Percentiles rank a stretch among this genome's conserved stretches.
Evolutionary conservation across 345 rosid species (phyloP).

Genomic region (Physaria fendleri): DNA sequence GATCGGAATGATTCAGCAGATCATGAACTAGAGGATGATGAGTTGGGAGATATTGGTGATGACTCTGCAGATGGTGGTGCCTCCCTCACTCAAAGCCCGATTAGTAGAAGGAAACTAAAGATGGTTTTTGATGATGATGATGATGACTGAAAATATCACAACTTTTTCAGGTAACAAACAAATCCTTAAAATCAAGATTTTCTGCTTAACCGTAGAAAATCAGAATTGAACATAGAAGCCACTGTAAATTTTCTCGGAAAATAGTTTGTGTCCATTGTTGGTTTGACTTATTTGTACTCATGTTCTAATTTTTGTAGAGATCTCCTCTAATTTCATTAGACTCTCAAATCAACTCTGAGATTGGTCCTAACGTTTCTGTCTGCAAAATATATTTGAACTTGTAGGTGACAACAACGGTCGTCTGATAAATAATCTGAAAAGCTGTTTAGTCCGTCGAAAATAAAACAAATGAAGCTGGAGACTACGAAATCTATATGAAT

Average conservation of each 20-base stretch:
- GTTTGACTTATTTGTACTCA: not conserved
- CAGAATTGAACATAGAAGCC: not conserved
- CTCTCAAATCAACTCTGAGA: not conserved
- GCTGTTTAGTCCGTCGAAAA: too few relatives aligned
- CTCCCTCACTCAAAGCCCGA: conserved; percentile 25
- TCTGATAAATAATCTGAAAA: not conserved
- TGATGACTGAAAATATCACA: conserved; percentile 39
- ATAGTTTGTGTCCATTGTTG: not conserved
- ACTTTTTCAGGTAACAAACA: not conserved
- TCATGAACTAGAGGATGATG: conserved; percentile 33
- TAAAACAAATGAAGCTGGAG: too few relatives aligned
- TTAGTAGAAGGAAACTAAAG: conserved; percentile 48
- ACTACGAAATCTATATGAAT: too few relatives aligned
- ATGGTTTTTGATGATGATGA: conserved; percentile 56
- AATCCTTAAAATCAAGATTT: not conserved
- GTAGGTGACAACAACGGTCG: not conserved
- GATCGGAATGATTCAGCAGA: conserved; percentile 18
- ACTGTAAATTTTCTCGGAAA: not conserved
- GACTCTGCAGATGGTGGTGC: conserved; percentile 42
- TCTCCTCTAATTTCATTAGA: not conserved
- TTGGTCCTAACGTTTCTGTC: not conserved
- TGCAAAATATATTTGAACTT: not conserved
- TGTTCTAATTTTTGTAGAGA: not conserved
- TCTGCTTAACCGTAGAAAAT: not conserved
- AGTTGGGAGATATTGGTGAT: conserved; percentile 33